Base-by-base conservation (phyloP, 768 basidiomycete species). In the Pisolithus orientalis region DNA sequence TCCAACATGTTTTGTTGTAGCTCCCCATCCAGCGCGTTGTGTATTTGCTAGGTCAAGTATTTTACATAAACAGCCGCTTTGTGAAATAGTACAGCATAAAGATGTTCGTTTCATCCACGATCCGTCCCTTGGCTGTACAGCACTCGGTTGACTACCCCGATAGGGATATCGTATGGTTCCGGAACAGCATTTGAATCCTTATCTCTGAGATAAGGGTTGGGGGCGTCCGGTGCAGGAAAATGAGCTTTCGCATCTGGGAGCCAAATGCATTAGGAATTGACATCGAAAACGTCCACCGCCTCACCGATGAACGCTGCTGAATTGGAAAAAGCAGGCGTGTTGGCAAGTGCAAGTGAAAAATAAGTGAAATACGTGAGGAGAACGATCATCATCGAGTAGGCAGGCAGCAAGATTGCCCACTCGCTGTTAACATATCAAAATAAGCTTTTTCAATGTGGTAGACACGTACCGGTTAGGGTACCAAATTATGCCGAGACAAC, bases 321-420 rank as follows among this genome's bases (percentile, higher is more conserved):
- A 57, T 89, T 83, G 52, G 78, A 73, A 55, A 92, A 85, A 8
- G 77, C 58, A 4, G 91, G 91, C 11, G 90, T 90, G 10, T 74
- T 75, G 39, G 78, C 76, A 13, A 93, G 68, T 3, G 90, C 88
- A 57, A 94, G 72, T 6, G 87, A 78, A 58, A 85, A 84, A 63
- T 94, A 93, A 6, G 77, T 73, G 61, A 82, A 77, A 65, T 93
- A 94, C 6, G 89, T 85, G 54, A 87, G 75, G 49, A 93, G 77
- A 49, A 83, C 78, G 9, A 84, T 57, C 47, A 92, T 71, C 49
- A 89, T 71, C 10, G 85, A 77, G 72, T 85, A 94, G 5, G 92
- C 79, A 27, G 92, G 92, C 16, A 93, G 61, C 17, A 93, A 78
- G 27, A 94, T 59, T 27, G 89, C 79, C 91, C 92, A 94, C 74